Conservation (phyloP, 257 asterid species). For the Salvia hispanica region DNA sequence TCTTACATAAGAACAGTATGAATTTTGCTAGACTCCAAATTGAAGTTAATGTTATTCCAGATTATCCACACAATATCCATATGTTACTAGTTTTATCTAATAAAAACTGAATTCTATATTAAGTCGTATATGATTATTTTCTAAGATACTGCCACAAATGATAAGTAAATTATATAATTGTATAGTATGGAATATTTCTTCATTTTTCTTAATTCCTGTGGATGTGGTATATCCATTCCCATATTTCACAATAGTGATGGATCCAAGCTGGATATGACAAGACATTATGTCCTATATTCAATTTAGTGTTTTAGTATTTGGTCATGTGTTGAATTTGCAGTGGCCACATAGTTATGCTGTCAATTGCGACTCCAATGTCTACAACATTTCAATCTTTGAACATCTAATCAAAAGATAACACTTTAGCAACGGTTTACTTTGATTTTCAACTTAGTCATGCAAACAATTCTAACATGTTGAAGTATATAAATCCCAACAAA, state of each 20-base stretch:
- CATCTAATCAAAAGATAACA: constrained; percentile 10
- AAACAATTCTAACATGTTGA: not conserved
- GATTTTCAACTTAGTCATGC: not conserved
- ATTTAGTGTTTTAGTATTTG: not conserved
- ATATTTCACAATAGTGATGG: not conserved
- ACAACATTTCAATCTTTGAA: constrained; percentile 1
- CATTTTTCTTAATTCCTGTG: too few species aligned
- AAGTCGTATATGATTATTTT: too few species aligned
- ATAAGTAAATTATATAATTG: too few species aligned
- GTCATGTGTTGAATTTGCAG: constrained; percentile 8
- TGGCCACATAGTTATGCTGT: constrained; percentile 27
- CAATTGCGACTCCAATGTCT: constrained; percentile 15
- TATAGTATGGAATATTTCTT: too few species aligned
- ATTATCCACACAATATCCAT: too few species aligned
- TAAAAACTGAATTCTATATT: too few species aligned
- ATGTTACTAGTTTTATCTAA: too few species aligned
- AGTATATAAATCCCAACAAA: not conserved
- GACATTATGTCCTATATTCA: not conserved
- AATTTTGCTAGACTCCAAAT: too few species aligned
- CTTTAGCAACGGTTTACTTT: not conserved
- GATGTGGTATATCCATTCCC: too few species aligned
- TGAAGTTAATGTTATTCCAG: too few species aligned
- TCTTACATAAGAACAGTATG: too few species aligned
- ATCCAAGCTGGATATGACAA: not conserved
- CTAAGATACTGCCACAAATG: too few species aligned